Conservation (phyloP, 2,329 filamentous ascomycete genomes). For the Aspergillus uvarum region DNA sequence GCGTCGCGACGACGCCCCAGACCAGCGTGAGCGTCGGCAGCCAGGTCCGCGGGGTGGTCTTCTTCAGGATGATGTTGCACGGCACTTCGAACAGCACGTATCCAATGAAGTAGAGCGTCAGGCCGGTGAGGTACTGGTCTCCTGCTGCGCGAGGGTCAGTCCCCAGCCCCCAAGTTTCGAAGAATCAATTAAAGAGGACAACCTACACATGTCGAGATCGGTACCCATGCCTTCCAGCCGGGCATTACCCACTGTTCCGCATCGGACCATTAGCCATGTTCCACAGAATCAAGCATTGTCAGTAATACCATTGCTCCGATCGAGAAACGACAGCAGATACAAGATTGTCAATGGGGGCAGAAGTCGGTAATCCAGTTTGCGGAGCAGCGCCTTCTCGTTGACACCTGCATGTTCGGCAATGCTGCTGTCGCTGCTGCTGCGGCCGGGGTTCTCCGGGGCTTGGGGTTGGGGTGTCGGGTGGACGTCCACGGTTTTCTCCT, state of each 20-base stretch:
- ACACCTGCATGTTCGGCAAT: constrained; percentile 21
- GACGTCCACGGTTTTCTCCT: not conserved
- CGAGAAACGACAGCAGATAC: constrained; percentile 47
- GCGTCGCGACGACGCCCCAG: constrained; percentile 54
- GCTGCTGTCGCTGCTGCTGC: not conserved
- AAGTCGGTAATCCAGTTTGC: constrained; percentile 47
- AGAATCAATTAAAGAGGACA: not conserved
- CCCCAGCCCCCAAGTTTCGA: too few relatives aligned
- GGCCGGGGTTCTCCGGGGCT: not conserved
- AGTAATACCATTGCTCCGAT: constrained; percentile 42
- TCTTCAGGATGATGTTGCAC: constrained; percentile 44
- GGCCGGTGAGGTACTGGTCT: constrained; percentile 41
- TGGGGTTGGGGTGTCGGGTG: not conserved
- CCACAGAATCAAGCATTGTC: too few relatives aligned
- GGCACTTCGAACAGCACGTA: constrained; percentile 44
- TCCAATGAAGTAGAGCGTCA: constrained; percentile 41
- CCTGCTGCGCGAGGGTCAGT: constrained; percentile 26
- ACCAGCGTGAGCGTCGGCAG: constrained; percentile 44
- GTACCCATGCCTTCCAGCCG: constrained; percentile 38
- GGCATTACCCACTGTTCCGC: constrained; percentile 38
- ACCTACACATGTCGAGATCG: constrained; percentile 41
- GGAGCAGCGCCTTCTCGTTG: constrained; percentile 41
- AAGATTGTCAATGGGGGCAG: constrained; percentile 46
- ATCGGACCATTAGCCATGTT: not conserved
- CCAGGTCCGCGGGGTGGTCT: constrained; percentile 40